Evolutionary conservation across 805 yeast genomes (phyloP), one percentile per base, ranked within the genome.

Genomic region (Metschnikowia noctiluminum): DNA sequence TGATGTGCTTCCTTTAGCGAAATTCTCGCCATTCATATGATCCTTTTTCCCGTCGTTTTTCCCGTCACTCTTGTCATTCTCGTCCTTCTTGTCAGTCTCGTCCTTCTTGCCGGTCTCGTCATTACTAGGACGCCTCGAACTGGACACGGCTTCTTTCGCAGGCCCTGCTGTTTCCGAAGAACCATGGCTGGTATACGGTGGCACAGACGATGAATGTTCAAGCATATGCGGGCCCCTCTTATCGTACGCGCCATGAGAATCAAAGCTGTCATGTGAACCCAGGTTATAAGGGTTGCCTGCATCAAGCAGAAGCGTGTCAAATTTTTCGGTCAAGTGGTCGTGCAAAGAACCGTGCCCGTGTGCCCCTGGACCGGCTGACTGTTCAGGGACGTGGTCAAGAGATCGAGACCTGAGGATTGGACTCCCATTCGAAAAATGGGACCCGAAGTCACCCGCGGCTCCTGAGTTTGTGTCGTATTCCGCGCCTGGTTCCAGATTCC

Each of bases 221-320:
- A 28, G 31, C 31, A 11, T 28, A 28, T 28, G 10, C 10, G 31
- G 10, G 11, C 10, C 11, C 10, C 31, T 11, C 31, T 7, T 11
- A 7, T 28, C 31, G 31, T 28, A 28, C 11, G 31, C 31, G 38
- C 38, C 34, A 27, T 38, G 38, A 8, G 47, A 38, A 9, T 10
- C 34, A 21, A 38, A 34, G 28, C 35, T 31, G 47, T n/a, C 34
- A 15, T 43, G 41, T 10, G 41, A 7, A 7, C 7, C 31, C 31
- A 8, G 31, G 31, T 11, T 11, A 38, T 46, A 42, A 13, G 30
- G 45, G 5, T 13, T 16, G 5, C 26, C 42, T 6, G 49, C 45
- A 27, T 46, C 42, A 7, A 46, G 39, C 15, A 41, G 38, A 38
- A 46, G 45, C 15, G 42, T 42, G 26, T 40, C 49, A 28, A 46